phyloP scores from a whole-genome alignment of 2,329 filamentous ascomycete species.

The Ophiostoma triangulosporum region DNA sequence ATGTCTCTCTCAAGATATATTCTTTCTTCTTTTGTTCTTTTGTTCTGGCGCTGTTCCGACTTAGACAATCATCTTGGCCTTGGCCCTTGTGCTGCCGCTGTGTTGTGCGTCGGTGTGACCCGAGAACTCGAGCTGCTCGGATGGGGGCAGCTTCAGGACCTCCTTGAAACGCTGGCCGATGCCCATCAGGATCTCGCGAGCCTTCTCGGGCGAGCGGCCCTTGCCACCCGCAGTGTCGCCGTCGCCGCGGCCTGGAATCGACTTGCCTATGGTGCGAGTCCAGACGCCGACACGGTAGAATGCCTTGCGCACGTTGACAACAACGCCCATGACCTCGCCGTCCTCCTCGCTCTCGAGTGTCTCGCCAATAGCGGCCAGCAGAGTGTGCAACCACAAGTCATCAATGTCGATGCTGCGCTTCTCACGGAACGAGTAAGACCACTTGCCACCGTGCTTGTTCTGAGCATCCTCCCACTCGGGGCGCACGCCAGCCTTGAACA shows the following conservation, averaged over 20 bases:
- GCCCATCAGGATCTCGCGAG: conserved; percentile 66
- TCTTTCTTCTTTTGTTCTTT: neutral
- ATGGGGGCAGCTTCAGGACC: conserved; percentile 63
- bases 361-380: conserved; percentile 93
- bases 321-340: conserved; percentile 97
- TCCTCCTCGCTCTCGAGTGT: conserved; percentile 90
- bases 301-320: conserved; percentile 95
- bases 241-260: conserved; percentile 60
- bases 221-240: conserved; percentile 62
- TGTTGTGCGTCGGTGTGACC: conserved; percentile 92
- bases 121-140: conserved; percentile 81
- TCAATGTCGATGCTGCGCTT: conserved; percentile 88
- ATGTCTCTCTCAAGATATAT: neutral
- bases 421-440: conserved; percentile 97
- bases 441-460: conserved; percentile 99
- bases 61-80: conserved; percentile 84
- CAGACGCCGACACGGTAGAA: conserved; percentile 97
- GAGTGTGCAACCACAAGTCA: conserved; percentile 90
- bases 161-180: conserved; percentile 92
- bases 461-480: conserved; percentile 97
- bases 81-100: conserved; percentile 84
- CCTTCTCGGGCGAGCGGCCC: conserved; percentile 66
- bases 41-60: neutral
- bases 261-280: conserved; percentile 88
- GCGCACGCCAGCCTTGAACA: conserved; percentile 94